A percentile compares a stretch with the other conserved stretches of the same genome.
Conservation (phyloP, 495 filamentous ascomycete genomes). For the Corynascus novoguineensis region DNA sequence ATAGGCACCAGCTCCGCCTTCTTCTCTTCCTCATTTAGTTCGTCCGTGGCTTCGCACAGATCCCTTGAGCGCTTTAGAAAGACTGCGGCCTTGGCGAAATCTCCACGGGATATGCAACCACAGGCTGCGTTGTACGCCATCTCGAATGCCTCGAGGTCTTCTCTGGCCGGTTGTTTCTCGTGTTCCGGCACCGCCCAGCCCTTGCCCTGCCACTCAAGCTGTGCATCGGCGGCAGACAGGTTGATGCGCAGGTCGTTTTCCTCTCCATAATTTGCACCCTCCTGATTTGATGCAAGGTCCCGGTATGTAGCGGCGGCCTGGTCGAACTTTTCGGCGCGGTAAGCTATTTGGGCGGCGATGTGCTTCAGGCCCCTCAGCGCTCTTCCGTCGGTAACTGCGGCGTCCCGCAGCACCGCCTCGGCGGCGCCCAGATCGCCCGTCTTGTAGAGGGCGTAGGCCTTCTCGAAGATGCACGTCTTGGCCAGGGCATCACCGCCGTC, state of each 20-base stretch:
- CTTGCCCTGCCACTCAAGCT: constrained; percentile 75
- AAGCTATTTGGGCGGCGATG: constrained; percentile 83
- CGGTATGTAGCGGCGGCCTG: constrained; percentile 65
- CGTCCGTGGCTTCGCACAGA: constrained; percentile 77
- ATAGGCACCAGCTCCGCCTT: constrained; percentile 79
- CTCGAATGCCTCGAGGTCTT: constrained; percentile 87
- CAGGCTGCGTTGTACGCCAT: constrained; percentile 92
- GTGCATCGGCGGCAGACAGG: constrained; percentile 68
- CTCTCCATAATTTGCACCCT: constrained; percentile 52
- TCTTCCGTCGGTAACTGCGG: constrained; percentile 19
- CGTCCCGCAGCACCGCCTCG: constrained; percentile 49
- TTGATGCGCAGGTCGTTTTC: constrained; percentile 88
- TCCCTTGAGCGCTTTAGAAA: constrained; percentile 81
- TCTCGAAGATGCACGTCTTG: constrained; percentile 64
- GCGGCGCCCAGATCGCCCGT: constrained; percentile 69
- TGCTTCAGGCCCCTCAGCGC: constrained; percentile 56
- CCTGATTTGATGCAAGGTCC: constrained; percentile 47
- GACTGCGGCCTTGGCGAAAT: constrained; percentile 66
- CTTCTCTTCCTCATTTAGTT: constrained; percentile 78
- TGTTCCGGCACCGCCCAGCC: constrained; percentile 33
- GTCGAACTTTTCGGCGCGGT: constrained; percentile 77
- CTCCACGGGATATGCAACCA: constrained; percentile 71
- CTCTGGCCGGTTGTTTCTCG: constrained; percentile 53
- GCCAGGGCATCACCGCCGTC: constrained; percentile 63
- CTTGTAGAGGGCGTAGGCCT: constrained; percentile 91